phyloP scores from a whole-genome alignment of 805 yeast species.

The Candida saitoana region DNA sequence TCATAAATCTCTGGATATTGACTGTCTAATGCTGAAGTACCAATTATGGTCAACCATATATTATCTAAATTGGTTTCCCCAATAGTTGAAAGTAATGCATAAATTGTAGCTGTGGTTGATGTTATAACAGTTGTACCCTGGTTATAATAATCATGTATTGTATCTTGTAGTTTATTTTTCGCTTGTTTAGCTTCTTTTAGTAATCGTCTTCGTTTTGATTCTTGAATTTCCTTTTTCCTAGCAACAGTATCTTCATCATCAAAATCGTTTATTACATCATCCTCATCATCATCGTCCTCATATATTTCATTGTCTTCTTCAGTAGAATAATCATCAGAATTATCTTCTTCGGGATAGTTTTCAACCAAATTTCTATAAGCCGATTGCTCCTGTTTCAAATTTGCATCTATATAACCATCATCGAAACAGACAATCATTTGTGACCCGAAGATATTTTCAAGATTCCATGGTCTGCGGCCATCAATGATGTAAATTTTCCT shows the following conservation, averaged over 20 bases:
- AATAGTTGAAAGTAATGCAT: slow-evolving; percentile 71
- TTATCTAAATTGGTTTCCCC: slow-evolving; percentile 72
- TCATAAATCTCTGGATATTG: slow-evolving; percentile 73
- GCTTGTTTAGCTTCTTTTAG: slow-evolving; percentile 14
- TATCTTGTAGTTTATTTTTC: slow-evolving; percentile 46
- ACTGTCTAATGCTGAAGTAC: slow-evolving; percentile 75
- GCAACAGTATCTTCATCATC: slow-evolving; percentile 22
- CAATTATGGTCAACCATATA: slow-evolving; percentile 86
- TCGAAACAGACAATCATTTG: slow-evolving; percentile 76
- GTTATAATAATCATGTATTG: slow-evolving; percentile 70
- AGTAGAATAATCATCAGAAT: slow-evolving; percentile 15
- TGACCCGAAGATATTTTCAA: slow-evolving; percentile 87
- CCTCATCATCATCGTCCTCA: slow-evolving; percentile 28
- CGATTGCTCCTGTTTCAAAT: slow-evolving; percentile 48
- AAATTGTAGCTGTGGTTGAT: slow-evolving; percentile 74
- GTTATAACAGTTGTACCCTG: slow-evolving; percentile 77
- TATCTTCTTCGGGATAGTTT: slow-evolving; percentile 35
- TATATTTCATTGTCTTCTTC: slow-evolving; percentile 28
- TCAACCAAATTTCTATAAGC: slow-evolving; percentile 58
- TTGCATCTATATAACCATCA: slow-evolving; percentile 71
- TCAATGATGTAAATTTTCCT: slow-evolving; percentile 79
- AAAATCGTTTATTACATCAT: slow-evolving; percentile 17
- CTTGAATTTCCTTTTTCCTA: slow-evolving; percentile 29
- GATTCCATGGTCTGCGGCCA: slow-evolving; percentile 94
- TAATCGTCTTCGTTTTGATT: slow-evolving; percentile 31